Conservation (phyloP, 345 rosid species). For the Theobroma cacao region DNA sequence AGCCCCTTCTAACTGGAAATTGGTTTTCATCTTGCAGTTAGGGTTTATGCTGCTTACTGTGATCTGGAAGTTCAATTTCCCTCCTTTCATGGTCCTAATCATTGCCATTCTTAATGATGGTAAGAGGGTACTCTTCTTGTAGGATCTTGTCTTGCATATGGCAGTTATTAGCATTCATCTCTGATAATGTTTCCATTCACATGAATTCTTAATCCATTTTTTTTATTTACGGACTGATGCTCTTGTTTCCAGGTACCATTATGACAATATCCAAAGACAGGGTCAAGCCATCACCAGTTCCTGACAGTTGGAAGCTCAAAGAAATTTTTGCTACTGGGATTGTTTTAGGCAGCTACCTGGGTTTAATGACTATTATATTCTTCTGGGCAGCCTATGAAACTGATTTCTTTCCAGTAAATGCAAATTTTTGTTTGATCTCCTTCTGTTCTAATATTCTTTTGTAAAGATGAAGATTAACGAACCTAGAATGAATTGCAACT, state of each 20-base stretch:
- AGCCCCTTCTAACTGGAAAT: neutral
- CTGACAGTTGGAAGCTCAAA: slow-evolving; percentile 88
- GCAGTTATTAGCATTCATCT: neutral
- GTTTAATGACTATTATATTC: slow-evolving; percentile 65
- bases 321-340: slow-evolving; percentile 90
- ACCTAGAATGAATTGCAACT: neutral
- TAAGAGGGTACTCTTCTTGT: neutral
- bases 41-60: slow-evolving; percentile 75
- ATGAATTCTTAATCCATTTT: neutral
- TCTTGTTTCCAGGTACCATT: slow-evolving; percentile 52
- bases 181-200: neutral
- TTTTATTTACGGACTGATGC: neutral
- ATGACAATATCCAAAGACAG: slow-evolving; percentile 95
- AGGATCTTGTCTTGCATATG: neutral
- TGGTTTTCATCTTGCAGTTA: slow-evolving; percentile 33
- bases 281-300: slow-evolving; percentile 83
- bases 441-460: neutral
- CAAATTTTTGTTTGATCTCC: neutral
- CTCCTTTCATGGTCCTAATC: slow-evolving; percentile 86
- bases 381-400: slow-evolving; percentile 67
- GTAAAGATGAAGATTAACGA: neutral
- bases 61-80: slow-evolving; percentile 74
- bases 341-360: slow-evolving; percentile 72
- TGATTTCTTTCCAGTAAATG: slow-evolving; percentile 55
- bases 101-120: slow-evolving; percentile 83